These are phyloP conservation scores for Globisporangium carolinianum DNA, from an alignment of 352 stramenopile species.

Conservation along the genomic window DNA sequence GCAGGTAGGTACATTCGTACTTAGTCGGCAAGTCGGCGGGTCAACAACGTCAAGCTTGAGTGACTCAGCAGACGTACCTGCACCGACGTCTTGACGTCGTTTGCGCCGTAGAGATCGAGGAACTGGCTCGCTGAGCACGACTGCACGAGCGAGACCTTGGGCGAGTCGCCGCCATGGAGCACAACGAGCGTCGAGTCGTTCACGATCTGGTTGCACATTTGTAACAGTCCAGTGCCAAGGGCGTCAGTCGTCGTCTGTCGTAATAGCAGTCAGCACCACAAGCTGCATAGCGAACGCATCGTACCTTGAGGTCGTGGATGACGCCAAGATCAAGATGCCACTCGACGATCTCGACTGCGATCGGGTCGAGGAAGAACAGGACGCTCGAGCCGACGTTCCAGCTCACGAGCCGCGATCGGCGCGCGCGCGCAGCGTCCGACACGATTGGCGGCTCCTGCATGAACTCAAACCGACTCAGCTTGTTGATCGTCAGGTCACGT, in stretches of 20 bases:
- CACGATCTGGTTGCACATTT: slow-evolving; percentile 20
- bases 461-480: slow-evolving; percentile 68
- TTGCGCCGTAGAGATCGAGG: slow-evolving; percentile 55
- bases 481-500: slow-evolving; percentile 76
- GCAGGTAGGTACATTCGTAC: no score
- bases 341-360: slow-evolving; percentile 79
- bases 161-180: slow-evolving; percentile 53
- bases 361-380: slow-evolving; percentile 78
- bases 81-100: slow-evolving; percentile 55
- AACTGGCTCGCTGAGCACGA: slow-evolving; percentile 70
- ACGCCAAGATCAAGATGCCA: slow-evolving; percentile 83
- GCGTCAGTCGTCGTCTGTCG: no score
- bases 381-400: slow-evolving; percentile 79
- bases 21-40: no score
- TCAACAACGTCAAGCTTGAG: no score
- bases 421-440: slow-evolving; percentile 29
- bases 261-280: no score
- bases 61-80: slow-evolving; percentile 28
- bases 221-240: background rate
- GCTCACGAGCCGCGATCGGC: slow-evolving; percentile 60
- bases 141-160: slow-evolving; percentile 67
- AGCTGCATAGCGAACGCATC: slow-evolving; percentile 16
- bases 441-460: slow-evolving; percentile 49
- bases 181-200: slow-evolving; percentile 62
- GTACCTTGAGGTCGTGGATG: slow-evolving; percentile 81